Evolutionary conservation across 371 early-diverging fungal genomes (phyloP).

Genomic region (Lichtheimia hyalospora): DNA sequence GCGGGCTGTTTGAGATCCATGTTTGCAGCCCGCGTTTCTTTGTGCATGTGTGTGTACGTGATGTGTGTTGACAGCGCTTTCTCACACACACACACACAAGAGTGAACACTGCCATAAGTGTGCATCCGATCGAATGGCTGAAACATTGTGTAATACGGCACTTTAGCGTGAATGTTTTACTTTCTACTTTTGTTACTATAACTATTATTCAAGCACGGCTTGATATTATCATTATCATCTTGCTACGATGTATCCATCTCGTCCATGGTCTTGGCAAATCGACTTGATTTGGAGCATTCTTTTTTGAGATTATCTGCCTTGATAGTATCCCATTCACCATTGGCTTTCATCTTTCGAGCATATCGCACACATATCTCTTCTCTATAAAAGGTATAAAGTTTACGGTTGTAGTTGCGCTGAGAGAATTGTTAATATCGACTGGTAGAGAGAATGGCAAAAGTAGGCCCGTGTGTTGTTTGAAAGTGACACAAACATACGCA

Average conservation of each 20-base stretch:
- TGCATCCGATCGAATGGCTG: not conserved
- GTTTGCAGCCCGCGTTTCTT: too few species aligned
- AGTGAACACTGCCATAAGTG: not conserved
- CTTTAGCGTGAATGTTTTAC: not conserved
- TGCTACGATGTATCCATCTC: not conserved
- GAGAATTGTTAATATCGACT: constrained; percentile 2
- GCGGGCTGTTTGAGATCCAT: too few species aligned
- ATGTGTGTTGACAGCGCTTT: too few species aligned
- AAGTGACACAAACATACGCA: not conserved
- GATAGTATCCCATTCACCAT: constrained; percentile 46
- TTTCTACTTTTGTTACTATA: not conserved
- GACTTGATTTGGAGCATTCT: constrained; percentile 49
- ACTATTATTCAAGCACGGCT: too few species aligned
- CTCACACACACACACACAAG: too few species aligned
- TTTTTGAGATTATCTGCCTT: constrained; percentile 48
- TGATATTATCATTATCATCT: too few species aligned
- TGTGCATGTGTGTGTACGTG: not conserved
- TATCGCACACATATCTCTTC: constrained; percentile 67
- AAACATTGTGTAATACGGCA: not conserved
- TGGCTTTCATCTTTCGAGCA: constrained; percentile 52
- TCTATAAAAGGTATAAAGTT: constrained; percentile 60
- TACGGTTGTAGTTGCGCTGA: constrained; percentile 62
- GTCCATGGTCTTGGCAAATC: constrained; percentile 28
- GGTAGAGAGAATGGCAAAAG: too few species aligned
- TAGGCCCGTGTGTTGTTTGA: not conserved